A percentile compares a stretch with the other conserved stretches of the same genome.
Conservation (phyloP, 768 basidiomycete species). For the Termitomyces sp. region DNA sequence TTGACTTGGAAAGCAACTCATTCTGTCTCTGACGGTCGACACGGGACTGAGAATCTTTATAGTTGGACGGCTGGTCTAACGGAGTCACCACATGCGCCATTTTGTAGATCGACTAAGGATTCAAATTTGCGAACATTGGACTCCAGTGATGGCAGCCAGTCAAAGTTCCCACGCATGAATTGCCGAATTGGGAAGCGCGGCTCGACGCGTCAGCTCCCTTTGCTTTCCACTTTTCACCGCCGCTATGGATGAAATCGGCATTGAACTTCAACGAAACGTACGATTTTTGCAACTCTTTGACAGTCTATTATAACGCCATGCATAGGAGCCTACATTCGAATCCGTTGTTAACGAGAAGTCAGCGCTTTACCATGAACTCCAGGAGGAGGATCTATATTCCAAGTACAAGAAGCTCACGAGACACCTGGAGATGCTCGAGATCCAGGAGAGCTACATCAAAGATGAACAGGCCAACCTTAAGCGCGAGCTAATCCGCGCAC, state of each 20-base stretch:
- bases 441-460: constrained; percentile 95
- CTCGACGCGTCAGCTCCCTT: constrained; percentile 44
- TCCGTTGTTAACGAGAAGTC: constrained; percentile 86
- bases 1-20: constrained; percentile 76
- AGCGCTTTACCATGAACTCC: constrained; percentile 78
- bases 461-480: constrained; percentile 98
- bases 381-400: constrained; percentile 91
- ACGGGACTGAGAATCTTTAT: constrained; percentile 88
- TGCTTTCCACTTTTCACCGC: constrained; percentile 16
- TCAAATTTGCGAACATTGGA: constrained; percentile 2
- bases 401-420: constrained; percentile 96
- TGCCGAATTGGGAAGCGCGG: constrained; percentile 33
- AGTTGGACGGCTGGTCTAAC: constrained; percentile 93
- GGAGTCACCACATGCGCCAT: constrained; percentile 85
- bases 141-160: neutral
- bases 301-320: neutral
- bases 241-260: constrained; percentile 86
- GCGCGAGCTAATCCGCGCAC: constrained; percentile 95
- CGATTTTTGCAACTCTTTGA: constrained; percentile 13
- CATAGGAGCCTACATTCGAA: constrained; percentile 86
- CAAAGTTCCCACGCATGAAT: constrained; percentile 31
- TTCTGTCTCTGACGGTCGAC: constrained; percentile 76
- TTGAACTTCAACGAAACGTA: constrained; percentile 77
- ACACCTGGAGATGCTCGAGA: constrained; percentile 92
- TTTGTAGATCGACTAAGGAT: constrained; percentile 11